Base-by-base conservation (phyloP, 768 basidiomycete genomes). In the Suillus spraguei region DNA sequence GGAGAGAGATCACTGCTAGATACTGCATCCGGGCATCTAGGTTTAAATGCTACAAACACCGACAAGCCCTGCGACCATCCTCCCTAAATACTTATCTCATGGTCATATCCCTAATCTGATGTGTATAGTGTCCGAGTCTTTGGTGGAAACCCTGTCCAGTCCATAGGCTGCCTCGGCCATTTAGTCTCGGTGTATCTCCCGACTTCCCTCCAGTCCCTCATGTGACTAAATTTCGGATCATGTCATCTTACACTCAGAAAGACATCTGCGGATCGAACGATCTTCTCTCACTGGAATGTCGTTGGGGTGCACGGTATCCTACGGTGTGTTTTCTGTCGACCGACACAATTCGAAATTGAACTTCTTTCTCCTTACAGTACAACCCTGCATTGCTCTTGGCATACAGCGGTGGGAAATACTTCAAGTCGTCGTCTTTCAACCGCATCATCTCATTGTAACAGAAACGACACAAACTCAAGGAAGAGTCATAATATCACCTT, bases 231-330 rank as follows among this genome's bases (percentile, higher is more conserved):
- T 53, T n/a, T 6, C 3, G 20, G 20, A 10, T 13, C 33, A 59
- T 59, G 58, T 33, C 16, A 13, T 47, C 38, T 6, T 28, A 24
- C 38, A 14, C 16, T 22, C 56, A 9, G 6, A 22, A 46, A 22
- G n/a, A 22, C 10, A n/a, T 46, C 20, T 65, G 17, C 64, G 63
- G 63, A 20, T 65, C 3, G 64, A 65, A 49, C 24, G 44, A 28
- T 64, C 64, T 22, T 41, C 39, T 56, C 54, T 65, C 14, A 35
- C 38, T 46, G 64, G 64, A 17, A 60, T 64, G 22, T 28, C 64
- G 17, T 22, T 65, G 2, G 22, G 62, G 5, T 41, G 53, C n/a
- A 28, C 28, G 28, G 63, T 59, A 47, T 28, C 41, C 8, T 59
- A 65, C 10, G 63, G 63, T 65, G 33, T 36, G 63, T 47, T 54